Base-by-base conservation (phyloP, 805 yeast species). In the Candida germanica region DNA sequence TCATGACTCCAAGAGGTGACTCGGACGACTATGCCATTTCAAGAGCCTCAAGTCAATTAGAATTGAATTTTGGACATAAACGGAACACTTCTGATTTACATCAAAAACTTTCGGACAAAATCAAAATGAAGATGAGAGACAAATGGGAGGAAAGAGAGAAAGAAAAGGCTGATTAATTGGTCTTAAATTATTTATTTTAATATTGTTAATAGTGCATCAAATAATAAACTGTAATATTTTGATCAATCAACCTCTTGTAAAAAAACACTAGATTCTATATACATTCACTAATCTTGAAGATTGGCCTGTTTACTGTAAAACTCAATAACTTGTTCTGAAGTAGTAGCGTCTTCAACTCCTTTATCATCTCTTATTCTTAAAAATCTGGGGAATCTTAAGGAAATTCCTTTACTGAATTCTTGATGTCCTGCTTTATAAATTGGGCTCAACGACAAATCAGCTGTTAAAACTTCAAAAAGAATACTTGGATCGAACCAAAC, bases 401-500 rank as follows among this genome's bases (percentile, higher is more conserved):
- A 85, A 3, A 89, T 77, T 19, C 98, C 98, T 54, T 80, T 80
- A 1, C 87, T 94, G 40, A 79, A 73, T 33, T 76, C 76, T 18
- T 71, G 69, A 19, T 73, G 74, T 4, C 93, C 96, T 0, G 96
- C 94, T 52, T 87, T 87, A 58, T 89, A 89, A 4, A 87, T 69
- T 0, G 98, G 98, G 35, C 94, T 83, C 39, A 87, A 70, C 0
- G 95, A 84, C 34, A 89, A 69, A 60, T 89, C 97, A 0, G 98
- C 98, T 1, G 95, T 85, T 40, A 86, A 66, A 1, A 89, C 95
- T 60, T 89, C 98, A 66, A 93, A 87, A 5, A 89, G 71, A 17
- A 70, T 59, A 0, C 82, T 71, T 6, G 98, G 96, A 51, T 89
- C 95, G 52, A 89, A 84, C 97, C 97, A 89, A 6, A 89, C 87